Evolutionary conservation across 1,284 basidiomycete genomes (phyloP).

Genomic region (Cutaneotrichosporon sp.): DNA sequence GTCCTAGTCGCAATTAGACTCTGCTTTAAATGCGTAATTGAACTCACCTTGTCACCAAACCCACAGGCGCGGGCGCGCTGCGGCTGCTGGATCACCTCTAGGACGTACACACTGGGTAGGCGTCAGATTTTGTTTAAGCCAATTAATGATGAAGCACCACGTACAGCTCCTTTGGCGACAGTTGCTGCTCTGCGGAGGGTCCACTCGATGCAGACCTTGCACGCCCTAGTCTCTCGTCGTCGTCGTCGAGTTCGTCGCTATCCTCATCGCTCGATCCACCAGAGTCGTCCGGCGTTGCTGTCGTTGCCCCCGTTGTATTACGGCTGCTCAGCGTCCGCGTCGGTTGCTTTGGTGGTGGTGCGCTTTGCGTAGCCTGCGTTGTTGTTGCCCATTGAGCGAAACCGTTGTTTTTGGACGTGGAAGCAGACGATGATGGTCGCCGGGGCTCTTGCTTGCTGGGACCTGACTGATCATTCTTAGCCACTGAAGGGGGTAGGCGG

Average conservation of each 20-base stretch:
- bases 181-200: neutral
- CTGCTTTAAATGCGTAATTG: neutral
- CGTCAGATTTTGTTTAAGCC: neutral
- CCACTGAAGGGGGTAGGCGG: neutral
- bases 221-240: slow-evolving; percentile 3
- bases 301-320: neutral
- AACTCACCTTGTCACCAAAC: slow-evolving; percentile 80
- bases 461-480: neutral
- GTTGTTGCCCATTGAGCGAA: neutral
- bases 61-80: slow-evolving; percentile 86
- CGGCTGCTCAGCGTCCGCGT: neutral
- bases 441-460: neutral
- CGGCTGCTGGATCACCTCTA: slow-evolving; percentile 80
- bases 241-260: slow-evolving; percentile 18
- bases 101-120: slow-evolving; percentile 63
- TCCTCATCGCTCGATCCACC: slow-evolving; percentile 13
- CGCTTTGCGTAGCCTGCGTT: neutral
- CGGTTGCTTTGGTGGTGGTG: neutral
- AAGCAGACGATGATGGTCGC: neutral
- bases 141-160: neutral
- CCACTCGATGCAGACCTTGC: neutral
- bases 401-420: neutral
- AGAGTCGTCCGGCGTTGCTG: slow-evolving; percentile 6
- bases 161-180: slow-evolving; percentile 6
- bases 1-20: slow-evolving; percentile 56